Base-by-base conservation (phyloP, 1,284 basidiomycete genomes). In the Sporisorium graminicola region DNA sequence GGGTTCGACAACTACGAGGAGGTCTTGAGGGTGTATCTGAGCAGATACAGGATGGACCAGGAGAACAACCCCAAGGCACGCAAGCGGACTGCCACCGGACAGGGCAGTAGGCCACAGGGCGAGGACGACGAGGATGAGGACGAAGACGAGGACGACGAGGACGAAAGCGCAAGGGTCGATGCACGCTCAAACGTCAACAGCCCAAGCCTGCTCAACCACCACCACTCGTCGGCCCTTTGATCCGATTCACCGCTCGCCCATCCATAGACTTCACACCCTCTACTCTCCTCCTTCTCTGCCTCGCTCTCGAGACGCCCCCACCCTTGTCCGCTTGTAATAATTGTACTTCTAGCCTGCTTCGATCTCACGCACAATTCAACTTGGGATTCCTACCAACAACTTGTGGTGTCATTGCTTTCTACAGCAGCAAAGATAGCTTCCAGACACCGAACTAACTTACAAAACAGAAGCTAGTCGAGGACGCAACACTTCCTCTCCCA, bases 1-100 rank as follows among this genome's bases (percentile, higher is more conserved):
- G 95, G 96, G 8, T 98, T 99, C 79, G 95, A 98, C 81, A 94
- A 98, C 83, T 98, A 98, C 85, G 91, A 92, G 55, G 92, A 94
- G 87, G 91, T 92, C 27, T 87, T 95, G 59, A 94, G 93, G 86
- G 94, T 95, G 56, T 93, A 95, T 86, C 87, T 96, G 49, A 91
- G 93, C 13, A 95, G 96, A 27, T 82, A 80, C 53, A 54, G 75
- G 27, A 67, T 77, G 60, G 75, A 65, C 2, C 73, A 75, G 55
- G 73, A 75, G 22, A 43, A 40, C 1, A 67, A 75, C 22, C 67
- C 73, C 5, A 75, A 61, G 37, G 43, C 44, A 0, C 43, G 53
- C 24, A 66, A 62, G 18, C 56, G 57, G n/a, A 24, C n/a, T 2
- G 29, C 46, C 14, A 7, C 13, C 8, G 13, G 2, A 1, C 16